Conservation (phyloP, 495 filamentous ascomycete genomes). For the Darksidea phi region DNA sequence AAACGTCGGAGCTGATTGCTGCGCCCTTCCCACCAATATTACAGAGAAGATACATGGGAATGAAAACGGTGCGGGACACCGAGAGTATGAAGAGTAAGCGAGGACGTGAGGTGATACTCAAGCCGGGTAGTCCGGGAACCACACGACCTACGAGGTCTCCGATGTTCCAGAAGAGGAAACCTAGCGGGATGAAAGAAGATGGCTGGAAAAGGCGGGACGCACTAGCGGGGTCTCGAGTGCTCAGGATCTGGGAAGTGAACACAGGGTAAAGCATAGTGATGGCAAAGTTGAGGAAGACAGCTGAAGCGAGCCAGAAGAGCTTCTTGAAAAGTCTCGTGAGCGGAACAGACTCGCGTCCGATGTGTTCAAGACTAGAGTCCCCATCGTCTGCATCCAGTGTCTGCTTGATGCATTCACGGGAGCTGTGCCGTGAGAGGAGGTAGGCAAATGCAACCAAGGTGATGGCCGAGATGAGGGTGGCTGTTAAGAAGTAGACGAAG, state of each 20-base stretch:
- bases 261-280: constrained; percentile 94
- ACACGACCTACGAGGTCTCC: constrained; percentile 81
- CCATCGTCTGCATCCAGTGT: constrained; percentile 29
- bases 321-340: constrained; percentile 69
- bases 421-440: constrained; percentile 53
- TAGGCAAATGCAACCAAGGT: constrained; percentile 62
- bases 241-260: constrained; percentile 75
- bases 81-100: constrained; percentile 61
- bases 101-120: constrained; percentile 64
- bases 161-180: constrained; percentile 89
- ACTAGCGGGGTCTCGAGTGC: constrained; percentile 51
- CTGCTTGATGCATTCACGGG: constrained; percentile 32
- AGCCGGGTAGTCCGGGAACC: constrained; percentile 59
- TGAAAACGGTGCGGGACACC: constrained; percentile 63
- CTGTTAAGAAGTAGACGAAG: constrained; percentile 88
- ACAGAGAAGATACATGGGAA: constrained; percentile 87
- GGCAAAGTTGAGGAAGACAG: constrained; percentile 74
- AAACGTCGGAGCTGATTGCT: constrained; percentile 71
- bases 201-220: constrained; percentile 64
- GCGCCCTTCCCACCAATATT: constrained; percentile 73
- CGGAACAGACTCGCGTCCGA: constrained; percentile 59
- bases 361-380: constrained; percentile 21
- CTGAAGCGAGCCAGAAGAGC: constrained; percentile 64
- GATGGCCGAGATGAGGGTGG: constrained; percentile 61
- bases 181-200: constrained; percentile 80